These are phyloP conservation scores for Symbiodinium pilosum DNA, from an alignment of 73 alveolate species.

Conservation along the genomic window DNA sequence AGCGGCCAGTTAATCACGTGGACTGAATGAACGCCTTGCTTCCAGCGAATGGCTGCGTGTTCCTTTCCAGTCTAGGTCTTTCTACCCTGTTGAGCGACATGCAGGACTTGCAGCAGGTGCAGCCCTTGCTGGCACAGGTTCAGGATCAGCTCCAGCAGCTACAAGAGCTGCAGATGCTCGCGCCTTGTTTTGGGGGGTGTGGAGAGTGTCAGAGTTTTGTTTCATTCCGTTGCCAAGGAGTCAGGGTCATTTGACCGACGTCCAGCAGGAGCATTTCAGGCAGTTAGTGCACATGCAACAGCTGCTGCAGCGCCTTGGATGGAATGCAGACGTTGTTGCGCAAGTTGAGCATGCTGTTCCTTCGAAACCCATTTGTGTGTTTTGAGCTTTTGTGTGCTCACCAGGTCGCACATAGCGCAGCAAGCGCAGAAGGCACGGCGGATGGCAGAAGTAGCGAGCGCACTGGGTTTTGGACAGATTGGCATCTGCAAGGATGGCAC, in stretches of 20 bases:
- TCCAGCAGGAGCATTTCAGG: conserved; percentile 54
- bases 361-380: no score
- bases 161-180: conserved; percentile 39
- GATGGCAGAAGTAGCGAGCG: background rate
- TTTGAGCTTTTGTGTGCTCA: no score
- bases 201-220: background rate
- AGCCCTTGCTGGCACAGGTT: conserved; percentile 53
- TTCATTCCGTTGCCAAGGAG: background rate
- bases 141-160: conserved; percentile 50
- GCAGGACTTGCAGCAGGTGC: conserved; percentile 63
- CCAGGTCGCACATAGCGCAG: background rate
- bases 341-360: no score
- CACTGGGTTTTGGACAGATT: no score
- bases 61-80: no score
- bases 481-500: no score
- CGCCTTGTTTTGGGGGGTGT: background rate
- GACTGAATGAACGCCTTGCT: background rate
- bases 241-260: conserved; percentile 47
- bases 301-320: conserved; percentile 64
- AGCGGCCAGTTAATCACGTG: background rate
- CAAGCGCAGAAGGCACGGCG: background rate
- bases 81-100: background rate
- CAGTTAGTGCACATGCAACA: conserved; percentile 85
- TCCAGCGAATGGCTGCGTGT: no score
- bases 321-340: background rate